Evolutionary conservation across 1,139 yeast genomes (phyloP).

Genomic region (Geotrichum reessii): DNA sequence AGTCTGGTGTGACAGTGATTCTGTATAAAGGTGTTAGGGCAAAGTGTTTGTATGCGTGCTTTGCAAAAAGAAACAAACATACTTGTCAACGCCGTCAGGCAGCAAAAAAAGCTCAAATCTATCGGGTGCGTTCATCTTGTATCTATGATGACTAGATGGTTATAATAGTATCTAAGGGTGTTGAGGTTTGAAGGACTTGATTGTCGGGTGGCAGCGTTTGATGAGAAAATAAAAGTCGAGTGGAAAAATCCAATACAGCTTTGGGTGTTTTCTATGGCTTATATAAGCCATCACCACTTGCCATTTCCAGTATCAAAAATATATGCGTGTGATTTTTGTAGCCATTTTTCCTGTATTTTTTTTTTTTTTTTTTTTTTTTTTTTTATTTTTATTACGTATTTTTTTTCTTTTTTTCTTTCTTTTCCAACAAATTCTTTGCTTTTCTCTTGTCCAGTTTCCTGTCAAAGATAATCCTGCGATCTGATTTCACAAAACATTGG

Average conservation of each 20-base stretch:
- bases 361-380: slow-evolving; percentile 2
- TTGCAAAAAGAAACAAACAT: slow-evolving; percentile 19
- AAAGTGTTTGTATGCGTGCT: neutral
- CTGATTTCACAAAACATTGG: neutral
- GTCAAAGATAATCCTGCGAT: neutral
- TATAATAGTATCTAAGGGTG: neutral
- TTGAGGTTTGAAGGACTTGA: neutral
- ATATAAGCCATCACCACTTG: neutral
- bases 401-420: neutral
- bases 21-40: slow-evolving; percentile 29
- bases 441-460: neutral
- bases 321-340: neutral
- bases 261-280: neutral
- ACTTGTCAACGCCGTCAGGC: slow-evolving; percentile 89
- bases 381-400: neutral
- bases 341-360: neutral
- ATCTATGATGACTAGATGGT: neutral
- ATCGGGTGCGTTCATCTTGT: slow-evolving; percentile 92
- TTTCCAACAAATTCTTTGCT: neutral
- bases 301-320: neutral
- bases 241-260: neutral
- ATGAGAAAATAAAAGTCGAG: neutral
- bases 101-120: slow-evolving; percentile 91
- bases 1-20: slow-evolving; percentile 83
- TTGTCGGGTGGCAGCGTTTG: neutral